These are phyloP conservation scores for Eucalyptus shirleyi DNA, from an alignment of 345 rosid species.

Conservation along the genomic window DNA sequence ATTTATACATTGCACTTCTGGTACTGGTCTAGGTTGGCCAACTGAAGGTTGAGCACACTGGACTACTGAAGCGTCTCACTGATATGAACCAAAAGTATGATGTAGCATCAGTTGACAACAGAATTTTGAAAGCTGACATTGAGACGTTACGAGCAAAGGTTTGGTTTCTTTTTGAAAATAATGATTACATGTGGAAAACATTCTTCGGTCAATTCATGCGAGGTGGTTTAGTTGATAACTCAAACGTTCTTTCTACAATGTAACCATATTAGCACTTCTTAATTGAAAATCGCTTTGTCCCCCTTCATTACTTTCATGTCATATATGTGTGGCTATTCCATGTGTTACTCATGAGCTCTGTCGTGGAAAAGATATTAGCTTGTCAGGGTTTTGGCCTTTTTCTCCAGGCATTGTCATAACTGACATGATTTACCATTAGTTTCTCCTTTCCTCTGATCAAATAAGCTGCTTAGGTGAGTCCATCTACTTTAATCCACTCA, in stretches of 20 bases:
- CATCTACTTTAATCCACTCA: not conserved
- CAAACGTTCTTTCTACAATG: not conserved
- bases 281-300: not conserved
- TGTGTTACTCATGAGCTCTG: not conserved
- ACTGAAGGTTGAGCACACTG: constrained; percentile 63
- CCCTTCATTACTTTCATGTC: not conserved
- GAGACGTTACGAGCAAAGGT: constrained; percentile 94
- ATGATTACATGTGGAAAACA: not conserved
- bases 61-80: constrained; percentile 55
- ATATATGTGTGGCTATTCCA: not conserved
- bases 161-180: not conserved
- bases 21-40: constrained; percentile 50
- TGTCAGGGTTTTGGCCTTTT: not conserved
- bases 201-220: not conserved
- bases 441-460: not conserved
- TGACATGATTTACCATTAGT: not conserved
- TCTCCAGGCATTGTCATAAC: not conserved
- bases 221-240: not conserved
- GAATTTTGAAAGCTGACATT: constrained; percentile 92
- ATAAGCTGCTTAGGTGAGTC: not conserved
- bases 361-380: not conserved
- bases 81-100: constrained; percentile 70
- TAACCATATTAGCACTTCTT: not conserved
- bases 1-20: not conserved
- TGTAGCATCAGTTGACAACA: constrained; percentile 68